phyloP scores from a whole-genome alignment of 257 asterid species.

The Cruciata laevipes region DNA sequence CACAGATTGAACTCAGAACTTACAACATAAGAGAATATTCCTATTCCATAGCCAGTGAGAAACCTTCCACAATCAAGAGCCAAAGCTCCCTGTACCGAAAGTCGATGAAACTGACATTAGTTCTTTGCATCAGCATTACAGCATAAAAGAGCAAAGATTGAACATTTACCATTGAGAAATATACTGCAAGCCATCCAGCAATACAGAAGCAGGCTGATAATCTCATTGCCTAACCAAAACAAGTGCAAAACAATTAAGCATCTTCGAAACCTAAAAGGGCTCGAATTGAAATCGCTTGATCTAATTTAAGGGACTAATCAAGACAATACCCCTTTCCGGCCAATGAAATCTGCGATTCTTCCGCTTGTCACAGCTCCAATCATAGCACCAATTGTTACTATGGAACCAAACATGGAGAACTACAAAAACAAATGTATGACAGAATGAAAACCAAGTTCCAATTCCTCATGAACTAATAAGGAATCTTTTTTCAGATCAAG shows the following conservation, averaged over 20 bases:
- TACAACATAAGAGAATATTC: slow-evolving; percentile 80
- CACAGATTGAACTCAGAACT: not conserved
- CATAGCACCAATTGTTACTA: slow-evolving; percentile 85
- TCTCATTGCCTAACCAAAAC: slow-evolving; percentile 60
- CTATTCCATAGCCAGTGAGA: slow-evolving; percentile 80
- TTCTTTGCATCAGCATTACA: not conserved
- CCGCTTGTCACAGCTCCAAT: slow-evolving; percentile 82
- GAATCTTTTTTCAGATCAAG: not conserved
- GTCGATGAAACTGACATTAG: not conserved
- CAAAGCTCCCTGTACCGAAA: slow-evolving; percentile 42
- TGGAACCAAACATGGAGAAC: slow-evolving; percentile 77
- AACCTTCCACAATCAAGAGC: slow-evolving; percentile 69
- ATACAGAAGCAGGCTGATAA: slow-evolving; percentile 63
- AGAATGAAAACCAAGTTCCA: not conserved
- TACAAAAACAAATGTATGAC: slow-evolving; percentile 8
- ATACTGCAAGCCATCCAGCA: slow-evolving; percentile 68
- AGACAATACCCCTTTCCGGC: slow-evolving; percentile 68
- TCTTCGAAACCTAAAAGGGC: not conserved
- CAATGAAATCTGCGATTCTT: slow-evolving; percentile 54
- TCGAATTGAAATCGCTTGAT: not conserved
- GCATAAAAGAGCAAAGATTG: not conserved
- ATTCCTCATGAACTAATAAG: not conserved
- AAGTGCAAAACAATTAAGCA: not conserved
- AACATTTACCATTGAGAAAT: slow-evolving; percentile 43
- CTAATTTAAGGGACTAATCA: not conserved